phyloP scores from a whole-genome alignment of 345 rosid genomes.

The Aquilaria yunnanensis region DNA sequence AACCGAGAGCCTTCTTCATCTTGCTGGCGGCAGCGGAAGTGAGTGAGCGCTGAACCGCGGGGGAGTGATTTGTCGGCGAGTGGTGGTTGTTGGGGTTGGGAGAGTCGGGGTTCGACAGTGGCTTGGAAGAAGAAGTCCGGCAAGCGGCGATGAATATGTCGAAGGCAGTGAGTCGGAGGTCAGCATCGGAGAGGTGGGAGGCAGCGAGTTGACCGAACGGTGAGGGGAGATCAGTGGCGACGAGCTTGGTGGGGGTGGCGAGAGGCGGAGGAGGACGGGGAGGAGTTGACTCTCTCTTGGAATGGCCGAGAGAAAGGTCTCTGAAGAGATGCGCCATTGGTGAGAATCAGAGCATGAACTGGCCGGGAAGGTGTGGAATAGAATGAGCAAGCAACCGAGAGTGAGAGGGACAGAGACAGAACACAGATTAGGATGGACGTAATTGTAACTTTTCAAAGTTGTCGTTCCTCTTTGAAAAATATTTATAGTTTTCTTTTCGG shows the following conservation, averaged over 20 bases:
- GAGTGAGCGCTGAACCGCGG: constrained; percentile 73
- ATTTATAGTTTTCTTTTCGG: no score
- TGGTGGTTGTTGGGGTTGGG: constrained; percentile 11
- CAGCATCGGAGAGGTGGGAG: constrained; percentile 61
- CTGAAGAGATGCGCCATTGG: constrained; percentile 93
- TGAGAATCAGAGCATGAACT: constrained; percentile 16
- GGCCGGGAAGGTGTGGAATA: neutral
- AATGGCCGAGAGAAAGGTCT: constrained; percentile 85
- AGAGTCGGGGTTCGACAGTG: constrained; percentile 35
- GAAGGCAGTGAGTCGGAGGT: constrained; percentile 77
- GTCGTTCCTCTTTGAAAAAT: no score
- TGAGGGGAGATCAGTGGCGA: constrained; percentile 53
- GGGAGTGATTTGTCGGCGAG: constrained; percentile 35
- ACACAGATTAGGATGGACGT: no score
- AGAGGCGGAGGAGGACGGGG: constrained; percentile 22
- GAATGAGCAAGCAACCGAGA: neutral
- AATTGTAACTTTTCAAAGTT: no score
- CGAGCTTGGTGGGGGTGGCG: constrained; percentile 19
- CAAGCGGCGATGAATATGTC: constrained; percentile 90
- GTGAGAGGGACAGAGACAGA: constrained; percentile 7
- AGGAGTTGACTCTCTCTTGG: constrained; percentile 67
- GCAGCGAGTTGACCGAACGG: constrained; percentile 72
- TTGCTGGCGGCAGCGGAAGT: constrained; percentile 90
- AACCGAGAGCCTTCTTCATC: constrained; percentile 92
- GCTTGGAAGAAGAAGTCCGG: constrained; percentile 78